These are phyloP conservation scores for Ajuga reptans DNA, from an alignment of 305 asterid species.

Conservation along the genomic window DNA sequence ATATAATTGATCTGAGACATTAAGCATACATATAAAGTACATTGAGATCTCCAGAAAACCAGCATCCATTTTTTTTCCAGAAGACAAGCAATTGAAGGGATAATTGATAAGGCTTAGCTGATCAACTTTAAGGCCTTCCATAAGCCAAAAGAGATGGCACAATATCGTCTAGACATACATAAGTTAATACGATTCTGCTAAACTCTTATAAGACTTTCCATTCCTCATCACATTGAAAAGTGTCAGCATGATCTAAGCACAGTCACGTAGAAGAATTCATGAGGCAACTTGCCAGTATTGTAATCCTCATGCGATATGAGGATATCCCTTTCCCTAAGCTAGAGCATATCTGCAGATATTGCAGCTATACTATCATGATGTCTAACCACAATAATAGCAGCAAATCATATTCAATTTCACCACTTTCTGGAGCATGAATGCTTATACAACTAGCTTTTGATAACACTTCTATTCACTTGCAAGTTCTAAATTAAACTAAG, in stretches of 20 bases:
- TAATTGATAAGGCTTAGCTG: not conserved
- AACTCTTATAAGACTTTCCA: not conserved
- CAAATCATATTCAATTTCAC: not conserved
- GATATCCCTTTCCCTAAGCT: not conserved
- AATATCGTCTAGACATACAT: not conserved
- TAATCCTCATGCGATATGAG: not conserved
- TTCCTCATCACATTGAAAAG: not conserved
- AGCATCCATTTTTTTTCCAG: not conserved
- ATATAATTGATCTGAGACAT: not conserved
- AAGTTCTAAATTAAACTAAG: not conserved
- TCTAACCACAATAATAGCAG: not conserved
- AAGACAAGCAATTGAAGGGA: not conserved
- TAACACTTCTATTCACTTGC: not conserved
- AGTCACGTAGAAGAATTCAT: not conserved
- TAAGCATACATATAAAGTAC: not conserved
- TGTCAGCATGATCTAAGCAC: not conserved
- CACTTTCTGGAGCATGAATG: not conserved
- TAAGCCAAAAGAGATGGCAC: not conserved
- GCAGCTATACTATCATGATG: not conserved
- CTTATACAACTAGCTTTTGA: not conserved
- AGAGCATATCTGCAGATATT: not conserved
- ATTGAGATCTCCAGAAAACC: not conserved
- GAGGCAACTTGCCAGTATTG: not conserved
- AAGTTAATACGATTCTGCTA: not conserved
- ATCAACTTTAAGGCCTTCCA: not conserved